Conservation (phyloP, 805 yeast species). For the Candida tallmaniae region DNA sequence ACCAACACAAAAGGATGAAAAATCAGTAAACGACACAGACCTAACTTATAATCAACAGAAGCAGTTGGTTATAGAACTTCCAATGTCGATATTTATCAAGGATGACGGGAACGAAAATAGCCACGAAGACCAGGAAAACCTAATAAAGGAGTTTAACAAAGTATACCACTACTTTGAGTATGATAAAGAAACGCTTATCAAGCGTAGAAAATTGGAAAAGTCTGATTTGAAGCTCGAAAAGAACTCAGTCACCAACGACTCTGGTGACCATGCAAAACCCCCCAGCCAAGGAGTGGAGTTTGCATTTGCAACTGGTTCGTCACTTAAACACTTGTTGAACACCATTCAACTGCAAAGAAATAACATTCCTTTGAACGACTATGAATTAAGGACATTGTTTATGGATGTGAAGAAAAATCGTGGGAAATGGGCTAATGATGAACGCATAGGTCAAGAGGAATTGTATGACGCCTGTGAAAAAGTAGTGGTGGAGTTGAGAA, state of each 20-base stretch:
- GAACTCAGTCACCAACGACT: background rate
- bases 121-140: slow-evolving; percentile 36
- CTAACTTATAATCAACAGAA: slow-evolving; percentile 21
- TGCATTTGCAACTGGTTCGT: slow-evolving; percentile 32
- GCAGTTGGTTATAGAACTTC: slow-evolving; percentile 30
- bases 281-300: slow-evolving; percentile 25
- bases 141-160: slow-evolving; percentile 63
- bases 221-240: slow-evolving; percentile 65
- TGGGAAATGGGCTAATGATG: slow-evolving; percentile 97
- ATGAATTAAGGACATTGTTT: slow-evolving; percentile 77
- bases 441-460: slow-evolving; percentile 94
- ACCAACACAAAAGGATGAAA: slow-evolving; percentile 13
- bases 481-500: slow-evolving; percentile 83
- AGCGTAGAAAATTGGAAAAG: slow-evolving; percentile 72
- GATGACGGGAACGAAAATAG: slow-evolving; percentile 9
- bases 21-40: slow-evolving; percentile 2
- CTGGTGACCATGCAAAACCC: slow-evolving; percentile 4
- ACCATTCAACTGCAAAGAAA: slow-evolving; percentile 78
- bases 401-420: slow-evolving; percentile 92
- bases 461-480: slow-evolving; percentile 96
- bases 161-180: slow-evolving; percentile 74
- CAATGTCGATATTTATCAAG: slow-evolving; percentile 22
- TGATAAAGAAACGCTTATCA: slow-evolving; percentile 69
- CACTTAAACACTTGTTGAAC: slow-evolving; percentile 70
- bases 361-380: slow-evolving; percentile 68